Percentiles rank a stretch among this genome's conserved stretches.
These are phyloP conservation scores for Flaveria ramosissima DNA, from an alignment of 129 eudicot species.

Conservation along the genomic window DNA sequence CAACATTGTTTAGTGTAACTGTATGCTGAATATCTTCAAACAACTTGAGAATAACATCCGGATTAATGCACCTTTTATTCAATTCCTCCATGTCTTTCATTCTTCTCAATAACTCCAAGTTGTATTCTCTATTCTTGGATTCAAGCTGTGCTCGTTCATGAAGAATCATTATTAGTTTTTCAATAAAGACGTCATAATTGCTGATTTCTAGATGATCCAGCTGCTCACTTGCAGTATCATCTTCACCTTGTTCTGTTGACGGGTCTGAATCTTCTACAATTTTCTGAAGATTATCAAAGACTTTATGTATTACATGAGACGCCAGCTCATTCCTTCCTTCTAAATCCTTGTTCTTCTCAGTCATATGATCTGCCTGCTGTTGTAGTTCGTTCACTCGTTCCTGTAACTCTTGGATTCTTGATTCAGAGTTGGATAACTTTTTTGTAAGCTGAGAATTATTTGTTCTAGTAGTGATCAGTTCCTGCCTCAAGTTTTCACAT, in stretches of 20 bases:
- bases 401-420: constrained; percentile 50
- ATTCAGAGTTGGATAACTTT: constrained; percentile 48
- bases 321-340: constrained; percentile 50
- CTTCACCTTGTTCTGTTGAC: constrained; percentile 43
- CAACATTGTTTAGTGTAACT: constrained; percentile 42
- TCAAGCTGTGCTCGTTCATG: constrained; percentile 54
- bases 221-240: constrained; percentile 31
- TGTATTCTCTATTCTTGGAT: constrained; percentile 51
- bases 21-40: constrained; percentile 50
- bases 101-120: constrained; percentile 49
- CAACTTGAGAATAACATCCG: constrained; percentile 49
- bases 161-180: constrained; percentile 43
- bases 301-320: constrained; percentile 45
- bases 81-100: constrained; percentile 56
- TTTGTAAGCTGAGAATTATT: constrained; percentile 52
- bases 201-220: constrained; percentile 54
- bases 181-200: constrained; percentile 45
- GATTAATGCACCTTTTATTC: constrained; percentile 40
- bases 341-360: constrained; percentile 47
- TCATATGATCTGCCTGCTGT: constrained; percentile 38
- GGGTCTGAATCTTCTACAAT: constrained; percentile 49
- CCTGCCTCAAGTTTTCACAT: constrained; percentile 51
- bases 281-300: constrained; percentile 54
- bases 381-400: constrained; percentile 51
- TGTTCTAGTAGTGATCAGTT: constrained; percentile 37